Evolutionary conservation across 306 rosid species (phyloP).

Genomic region (Cucurbita maxima): DNA sequence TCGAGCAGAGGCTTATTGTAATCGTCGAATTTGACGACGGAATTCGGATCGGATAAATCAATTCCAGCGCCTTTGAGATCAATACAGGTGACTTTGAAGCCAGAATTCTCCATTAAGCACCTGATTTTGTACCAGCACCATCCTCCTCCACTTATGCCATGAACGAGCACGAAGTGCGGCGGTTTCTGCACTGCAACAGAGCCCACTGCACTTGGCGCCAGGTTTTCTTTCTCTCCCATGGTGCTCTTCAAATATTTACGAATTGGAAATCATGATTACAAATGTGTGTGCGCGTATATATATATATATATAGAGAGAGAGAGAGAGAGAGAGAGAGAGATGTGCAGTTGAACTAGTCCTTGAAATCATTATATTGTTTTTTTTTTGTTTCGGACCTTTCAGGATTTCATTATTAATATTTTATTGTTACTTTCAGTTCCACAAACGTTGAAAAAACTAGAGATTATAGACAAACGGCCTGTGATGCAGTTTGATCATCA

Average conservation of each 20-base stretch:
- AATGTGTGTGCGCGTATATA: too few species aligned
- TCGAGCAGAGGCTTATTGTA: slow-evolving; percentile 68
- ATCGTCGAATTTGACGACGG: slow-evolving; percentile 55
- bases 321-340: too few species aligned
- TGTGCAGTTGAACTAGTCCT: background rate
- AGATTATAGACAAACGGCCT: too few species aligned
- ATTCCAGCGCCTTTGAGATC: slow-evolving; percentile 76
- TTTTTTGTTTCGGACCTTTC: slow-evolving; percentile 5
- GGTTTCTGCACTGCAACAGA: background rate
- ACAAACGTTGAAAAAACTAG: background rate
- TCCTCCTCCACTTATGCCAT: slow-evolving; percentile 67
- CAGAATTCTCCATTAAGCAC: slow-evolving; percentile 84
- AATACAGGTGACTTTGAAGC: slow-evolving; percentile 60
- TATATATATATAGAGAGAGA: too few species aligned
- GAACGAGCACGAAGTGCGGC: slow-evolving; percentile 80
- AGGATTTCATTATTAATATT: background rate
- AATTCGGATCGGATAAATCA: slow-evolving; percentile 46
- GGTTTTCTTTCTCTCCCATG: slow-evolving; percentile 21
- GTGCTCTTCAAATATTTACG: background rate
- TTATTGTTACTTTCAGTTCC: slow-evolving; percentile 4
- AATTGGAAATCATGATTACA: background rate
- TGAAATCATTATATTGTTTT: slow-evolving; percentile 1
- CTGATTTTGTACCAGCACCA: slow-evolving; percentile 98
- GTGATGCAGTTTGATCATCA: background rate
- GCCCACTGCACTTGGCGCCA: background rate